Conservation (phyloP, 768 basidiomycete genomes). For the Termitomyces sp. region DNA sequence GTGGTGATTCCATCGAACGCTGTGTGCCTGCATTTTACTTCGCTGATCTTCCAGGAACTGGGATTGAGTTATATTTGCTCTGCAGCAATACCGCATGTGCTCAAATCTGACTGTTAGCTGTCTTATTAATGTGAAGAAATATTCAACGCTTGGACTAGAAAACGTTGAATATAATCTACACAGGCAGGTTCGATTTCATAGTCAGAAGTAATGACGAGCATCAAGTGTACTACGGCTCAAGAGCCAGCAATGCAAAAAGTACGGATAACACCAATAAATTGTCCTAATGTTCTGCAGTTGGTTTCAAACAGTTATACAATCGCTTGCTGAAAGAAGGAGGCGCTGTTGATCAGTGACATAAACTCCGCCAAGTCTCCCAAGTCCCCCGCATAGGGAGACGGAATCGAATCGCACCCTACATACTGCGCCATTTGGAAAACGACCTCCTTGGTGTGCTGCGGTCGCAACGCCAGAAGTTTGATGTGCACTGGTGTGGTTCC, state of each 20-base stretch:
- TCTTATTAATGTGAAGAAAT: too few species aligned
- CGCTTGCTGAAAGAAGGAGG: not conserved
- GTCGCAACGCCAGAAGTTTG: not conserved
- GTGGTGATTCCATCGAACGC: too few species aligned
- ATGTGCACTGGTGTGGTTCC: not conserved
- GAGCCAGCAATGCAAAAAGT: not conserved
- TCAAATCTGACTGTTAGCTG: too few species aligned
- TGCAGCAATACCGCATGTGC: too few species aligned
- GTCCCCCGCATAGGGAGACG: not conserved
- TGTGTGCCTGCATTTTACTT: too few species aligned
- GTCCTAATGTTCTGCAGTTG: not conserved
- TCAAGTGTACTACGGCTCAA: not conserved
- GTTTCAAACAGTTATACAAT: not conserved
- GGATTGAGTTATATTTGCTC: too few species aligned
- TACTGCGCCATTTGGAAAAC: not conserved
- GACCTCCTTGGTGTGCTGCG: not conserved
- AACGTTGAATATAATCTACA: too few species aligned
- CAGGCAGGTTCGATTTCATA: too few species aligned
- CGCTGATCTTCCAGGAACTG: too few species aligned
- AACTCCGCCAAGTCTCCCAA: not conserved
- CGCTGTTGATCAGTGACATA: not conserved
- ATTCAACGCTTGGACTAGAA: too few species aligned
- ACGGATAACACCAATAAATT: not conserved
- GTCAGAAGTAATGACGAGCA: not conserved
- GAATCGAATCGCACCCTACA: not conserved